A percentile compares a stretch with the other conserved stretches of the same genome.
Conservation (phyloP, 1,139 yeast genomes). For the Pichia sp. region DNA sequence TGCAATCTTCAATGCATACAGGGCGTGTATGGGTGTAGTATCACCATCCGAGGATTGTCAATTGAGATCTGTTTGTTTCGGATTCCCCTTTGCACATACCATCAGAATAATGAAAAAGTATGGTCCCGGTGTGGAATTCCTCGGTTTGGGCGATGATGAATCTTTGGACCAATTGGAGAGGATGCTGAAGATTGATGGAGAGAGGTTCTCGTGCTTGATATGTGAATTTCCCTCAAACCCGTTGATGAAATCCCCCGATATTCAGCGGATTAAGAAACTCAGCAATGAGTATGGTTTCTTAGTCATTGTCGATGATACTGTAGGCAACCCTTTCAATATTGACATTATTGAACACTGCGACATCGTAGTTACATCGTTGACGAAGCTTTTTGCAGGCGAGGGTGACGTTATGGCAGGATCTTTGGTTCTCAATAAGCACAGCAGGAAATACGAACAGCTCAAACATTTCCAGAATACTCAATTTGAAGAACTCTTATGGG, state of each 20-base stretch:
- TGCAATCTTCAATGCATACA: slow-evolving; percentile 77
- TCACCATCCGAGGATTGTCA: slow-evolving; percentile 28
- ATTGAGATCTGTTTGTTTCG: slow-evolving; percentile 76
- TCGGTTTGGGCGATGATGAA: slow-evolving; percentile 74
- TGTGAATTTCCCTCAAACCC: slow-evolving; percentile 97
- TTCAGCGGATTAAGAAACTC: slow-evolving; percentile 52
- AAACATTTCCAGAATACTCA: slow-evolving; percentile 44
- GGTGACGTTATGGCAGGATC: slow-evolving; percentile 96
- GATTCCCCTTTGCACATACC: slow-evolving; percentile 94
- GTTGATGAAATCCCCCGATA: slow-evolving; percentile 72
- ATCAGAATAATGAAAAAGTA: slow-evolving; percentile 76
- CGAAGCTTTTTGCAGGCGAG: slow-evolving; percentile 94
- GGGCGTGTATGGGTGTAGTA: slow-evolving; percentile 38
- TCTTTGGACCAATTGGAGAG: slow-evolving; percentile 62
- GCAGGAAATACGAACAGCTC: slow-evolving; percentile 45
- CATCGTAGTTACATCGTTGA: slow-evolving; percentile 77
- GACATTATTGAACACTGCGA: slow-evolving; percentile 80
- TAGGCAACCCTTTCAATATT: slow-evolving; percentile 82
- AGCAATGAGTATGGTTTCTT: slow-evolving; percentile 67
- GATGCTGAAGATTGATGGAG: slow-evolving; percentile 55
- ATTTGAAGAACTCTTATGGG: slow-evolving; percentile 78
- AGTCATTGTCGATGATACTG: slow-evolving; percentile 87
- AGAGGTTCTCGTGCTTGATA: slow-evolving; percentile 61
- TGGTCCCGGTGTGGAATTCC: slow-evolving; percentile 82
- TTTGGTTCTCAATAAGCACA: slow-evolving; percentile 66